Evolutionary conservation across 768 basidiomycete genomes (phyloP).

Genomic region (Mycena chlorophos): DNA sequence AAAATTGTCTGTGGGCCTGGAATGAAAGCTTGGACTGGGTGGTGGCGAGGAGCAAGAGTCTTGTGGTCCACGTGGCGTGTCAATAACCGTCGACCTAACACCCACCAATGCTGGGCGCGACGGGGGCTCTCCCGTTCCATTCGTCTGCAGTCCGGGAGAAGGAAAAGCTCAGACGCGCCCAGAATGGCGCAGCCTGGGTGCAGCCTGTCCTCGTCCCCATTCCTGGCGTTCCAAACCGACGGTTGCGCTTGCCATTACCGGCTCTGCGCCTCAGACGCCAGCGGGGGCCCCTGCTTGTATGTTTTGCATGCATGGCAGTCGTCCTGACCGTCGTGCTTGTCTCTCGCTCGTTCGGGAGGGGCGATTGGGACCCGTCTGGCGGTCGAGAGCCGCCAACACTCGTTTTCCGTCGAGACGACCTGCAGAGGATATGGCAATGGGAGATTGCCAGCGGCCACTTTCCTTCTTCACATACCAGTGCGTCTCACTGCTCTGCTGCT

Average conservation of each 20-base stretch:
- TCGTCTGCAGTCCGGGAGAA: slow-evolving; percentile 46
- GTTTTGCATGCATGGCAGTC: slow-evolving; percentile 50
- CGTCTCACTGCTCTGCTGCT: slow-evolving; percentile 32
- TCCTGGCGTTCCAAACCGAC: slow-evolving; percentile 56
- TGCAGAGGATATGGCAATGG: slow-evolving; percentile 91
- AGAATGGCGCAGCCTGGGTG: slow-evolving; percentile 43
- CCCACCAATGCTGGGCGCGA: slow-evolving; percentile 18
- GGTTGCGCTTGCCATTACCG: slow-evolving; percentile 59
- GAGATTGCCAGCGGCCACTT: slow-evolving; percentile 89
- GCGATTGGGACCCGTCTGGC: slow-evolving; percentile 46
- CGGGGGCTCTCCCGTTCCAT: slow-evolving; percentile 43
- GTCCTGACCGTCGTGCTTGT: slow-evolving; percentile 51
- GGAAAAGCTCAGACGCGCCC: slow-evolving; percentile 32
- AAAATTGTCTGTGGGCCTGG: background rate
- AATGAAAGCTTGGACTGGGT: too few species aligned
- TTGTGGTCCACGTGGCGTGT: background rate
- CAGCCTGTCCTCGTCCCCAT: slow-evolving; percentile 58
- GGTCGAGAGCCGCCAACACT: slow-evolving; percentile 61
- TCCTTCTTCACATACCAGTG: slow-evolving; percentile 71
- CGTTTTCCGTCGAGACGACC: slow-evolving; percentile 66
- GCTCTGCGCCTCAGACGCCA: slow-evolving; percentile 56
- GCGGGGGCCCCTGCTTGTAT: slow-evolving; percentile 55
- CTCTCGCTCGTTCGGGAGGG: slow-evolving; percentile 40
- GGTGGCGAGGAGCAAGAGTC: background rate
- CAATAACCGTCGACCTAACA: background rate